Base-by-base conservation (phyloP, 192 early-diverging fungal species). In the Entomortierella beljakovae region DNA sequence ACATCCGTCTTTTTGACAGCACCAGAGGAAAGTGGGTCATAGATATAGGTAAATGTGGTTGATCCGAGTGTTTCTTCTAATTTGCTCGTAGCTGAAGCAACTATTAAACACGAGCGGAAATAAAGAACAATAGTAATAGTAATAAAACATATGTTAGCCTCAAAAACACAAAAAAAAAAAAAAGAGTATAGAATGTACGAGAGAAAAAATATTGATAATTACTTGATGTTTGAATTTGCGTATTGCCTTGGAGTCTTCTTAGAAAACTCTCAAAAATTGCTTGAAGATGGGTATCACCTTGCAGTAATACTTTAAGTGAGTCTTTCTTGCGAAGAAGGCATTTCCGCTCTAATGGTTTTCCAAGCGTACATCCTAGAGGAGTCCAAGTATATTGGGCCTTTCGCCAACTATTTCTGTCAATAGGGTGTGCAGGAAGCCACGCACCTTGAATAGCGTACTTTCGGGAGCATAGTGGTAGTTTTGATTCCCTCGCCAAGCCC, bases 351-450 rank as follows among this genome's bases (percentile, higher is more conserved):
- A 75, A 33, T 0, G 72, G 64, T 29, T 62, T 62, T 1, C 48
- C 64, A 34, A 51, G 57, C 11, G 33, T 34, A 56, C 72, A 75
- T 11, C 64, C 72, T 6, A 75, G 64, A 8, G 72, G 72, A 10
- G 64, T 75, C 72, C 72, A 75, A 9, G 72, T 75, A 49, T 75
- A 75, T 18, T 68, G 66, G 32, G 72, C 57, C 5, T 18, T 55
- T 6, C 72, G 64, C 72, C 72, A 75, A 42, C 64, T 68, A 42
- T 57, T 57, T 29, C 42, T 67, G 29, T 75, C 72, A 15, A 56
- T 10, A 11, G 72, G 72, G 25, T 68, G 72, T 16, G 72, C 72
- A 22, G 72, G 72, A 6, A 75, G 42, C 72, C 72, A 75, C 13
- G 50, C 72, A 10, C 72, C 72, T n/a, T 75, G 72, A 0, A 68